phyloP scores from a whole-genome alignment of 495 filamentous ascomycete species.

The Penicillium flavigenum region DNA sequence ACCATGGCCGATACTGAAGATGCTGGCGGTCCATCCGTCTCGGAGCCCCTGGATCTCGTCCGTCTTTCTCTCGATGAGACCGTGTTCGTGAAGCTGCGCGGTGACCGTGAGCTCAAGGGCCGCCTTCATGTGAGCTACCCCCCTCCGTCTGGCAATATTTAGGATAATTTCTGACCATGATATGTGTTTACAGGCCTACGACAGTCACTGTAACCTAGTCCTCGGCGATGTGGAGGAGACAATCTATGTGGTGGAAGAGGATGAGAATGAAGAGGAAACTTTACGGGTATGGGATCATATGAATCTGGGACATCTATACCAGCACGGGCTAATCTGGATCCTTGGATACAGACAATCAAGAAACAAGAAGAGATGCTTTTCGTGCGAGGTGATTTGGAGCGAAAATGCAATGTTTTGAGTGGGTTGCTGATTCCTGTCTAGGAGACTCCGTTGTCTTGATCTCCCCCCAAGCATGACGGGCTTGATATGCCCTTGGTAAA shows the following conservation, averaged over 20 bases:
- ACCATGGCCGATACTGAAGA: conserved; percentile 75
- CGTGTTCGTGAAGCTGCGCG: conserved; percentile 94
- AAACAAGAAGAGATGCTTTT: conserved; percentile 99
- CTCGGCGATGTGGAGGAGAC: conserved; percentile 97
- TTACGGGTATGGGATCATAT: conserved; percentile 54
- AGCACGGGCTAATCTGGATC: conserved; percentile 15
- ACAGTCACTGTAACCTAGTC: conserved; percentile 98
- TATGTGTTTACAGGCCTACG: conserved; percentile 72
- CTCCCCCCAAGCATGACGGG: conserved; percentile 65
- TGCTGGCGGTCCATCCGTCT: conserved; percentile 57
- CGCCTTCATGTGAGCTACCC: conserved; percentile 73
- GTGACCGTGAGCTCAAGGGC: conserved; percentile 93
- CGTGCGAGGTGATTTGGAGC: conserved; percentile 71
- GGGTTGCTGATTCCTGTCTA: conserved; percentile 35
- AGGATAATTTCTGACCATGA: conserved; percentile 17
- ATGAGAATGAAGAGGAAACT: conserved; percentile 80
- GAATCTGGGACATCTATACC: neutral
- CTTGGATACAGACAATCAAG: conserved; percentile 70
- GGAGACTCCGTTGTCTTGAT: conserved; percentile 97
- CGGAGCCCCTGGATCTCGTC: conserved; percentile 92
- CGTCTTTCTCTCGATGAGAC: conserved; percentile 90
- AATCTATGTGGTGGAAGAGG: conserved; percentile 80
- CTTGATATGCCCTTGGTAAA: conserved; percentile 18
- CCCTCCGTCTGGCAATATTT: conserved; percentile 2
- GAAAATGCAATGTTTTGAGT: neutral